Percentiles rank a stretch among this genome's conserved stretches.
These are phyloP conservation scores for Cylindrodendrum hubeiense DNA, from an alignment of 2,329 filamentous ascomycete species.

Conservation along the genomic window DNA sequence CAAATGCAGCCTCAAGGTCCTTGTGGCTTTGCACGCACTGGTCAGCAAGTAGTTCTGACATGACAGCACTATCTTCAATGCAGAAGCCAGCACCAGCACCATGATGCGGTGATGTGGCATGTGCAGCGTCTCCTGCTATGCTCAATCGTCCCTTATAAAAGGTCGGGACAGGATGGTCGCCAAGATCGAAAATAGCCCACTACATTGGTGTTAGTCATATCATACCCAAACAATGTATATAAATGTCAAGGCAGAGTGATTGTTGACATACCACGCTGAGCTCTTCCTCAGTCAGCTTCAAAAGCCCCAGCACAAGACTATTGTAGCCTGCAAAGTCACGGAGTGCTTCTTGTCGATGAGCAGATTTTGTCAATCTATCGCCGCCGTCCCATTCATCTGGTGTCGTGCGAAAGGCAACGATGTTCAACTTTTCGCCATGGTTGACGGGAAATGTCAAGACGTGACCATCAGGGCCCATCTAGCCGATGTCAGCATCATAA, in stretches of 20 bases:
- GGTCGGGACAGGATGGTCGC: conserved; percentile 15
- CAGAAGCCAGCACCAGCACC: conserved; percentile 22
- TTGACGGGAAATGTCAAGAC: conserved; percentile 45
- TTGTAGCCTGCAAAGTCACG: conserved; percentile 51
- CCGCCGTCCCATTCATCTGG: conserved; percentile 46
- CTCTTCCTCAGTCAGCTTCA: no score
- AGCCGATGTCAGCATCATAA: neutral
- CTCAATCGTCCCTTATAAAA: conserved; percentile 13
- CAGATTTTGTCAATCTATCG: conserved; percentile 26
- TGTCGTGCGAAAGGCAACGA: conserved; percentile 59
- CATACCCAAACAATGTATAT: no score
- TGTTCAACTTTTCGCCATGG: conserved; percentile 65
- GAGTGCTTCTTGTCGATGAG: conserved; percentile 49
- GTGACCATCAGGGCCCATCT: conserved; percentile 64
- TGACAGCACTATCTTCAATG: conserved; percentile 26
- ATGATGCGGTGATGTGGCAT: conserved; percentile 24
- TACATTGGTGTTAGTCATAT: no score
- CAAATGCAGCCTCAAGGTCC: conserved; percentile 42
- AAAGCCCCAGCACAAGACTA: no score
- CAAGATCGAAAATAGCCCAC: conserved; percentile 28
- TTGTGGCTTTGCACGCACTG: conserved; percentile 46
- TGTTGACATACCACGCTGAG: no score
- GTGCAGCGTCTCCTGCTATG: conserved; percentile 23
- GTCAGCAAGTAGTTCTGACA: conserved; percentile 60
- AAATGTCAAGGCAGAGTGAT: no score